Evolutionary conservation across 2,329 filamentous ascomycete species (phyloP), one percentile per base, ranked within the genome.

Genomic region (Diaporthe sp.): DNA sequence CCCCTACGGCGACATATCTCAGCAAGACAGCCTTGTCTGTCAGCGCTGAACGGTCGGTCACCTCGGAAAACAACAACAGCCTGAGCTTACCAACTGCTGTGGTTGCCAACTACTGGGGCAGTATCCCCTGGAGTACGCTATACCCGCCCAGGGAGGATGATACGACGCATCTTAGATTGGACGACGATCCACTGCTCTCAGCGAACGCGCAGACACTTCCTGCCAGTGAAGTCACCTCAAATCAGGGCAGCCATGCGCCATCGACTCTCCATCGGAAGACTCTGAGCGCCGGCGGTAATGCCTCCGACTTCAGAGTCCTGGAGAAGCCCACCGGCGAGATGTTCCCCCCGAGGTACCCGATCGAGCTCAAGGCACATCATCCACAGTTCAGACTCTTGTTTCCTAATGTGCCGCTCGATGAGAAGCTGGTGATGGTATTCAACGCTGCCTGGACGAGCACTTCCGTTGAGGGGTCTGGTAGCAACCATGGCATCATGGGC

Each of bases 91-190:
- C 96, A 1, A 94, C 94, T 66, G 95, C 94, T 19, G 92, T 98
- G 75, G 91, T 98, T 86, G 96, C 96, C 42, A 98, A 98, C 81
- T 90, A 97, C 72, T 98, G 96, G 96, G 96, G 96, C 66, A 97
- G 92, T 79, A 93, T 92, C 73, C 92, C 95, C 61, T 98, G 95
- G 94, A 83, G 81, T 56, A 79, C 81, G 0, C 79, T 82, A 44
- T 83, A 83, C 72, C 78, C 78, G 12, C 77, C 79, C 13, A 75
- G 77, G 13, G 78, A 79, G 8, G 78, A 77, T 10, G 76, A 78
- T 19, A 76, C 76, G 13, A 75, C 63, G 27, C 79, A 75, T 1
- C 78, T 77, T 25, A 78, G 78, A 35, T 75, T 78, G 12, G 77
- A 80, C n/a, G 75, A 77, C 27, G 82, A 85, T 68, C 83, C 84